phyloP scores from a whole-genome alignment of 306 rosid species.

The Vigna trinervia region DNA sequence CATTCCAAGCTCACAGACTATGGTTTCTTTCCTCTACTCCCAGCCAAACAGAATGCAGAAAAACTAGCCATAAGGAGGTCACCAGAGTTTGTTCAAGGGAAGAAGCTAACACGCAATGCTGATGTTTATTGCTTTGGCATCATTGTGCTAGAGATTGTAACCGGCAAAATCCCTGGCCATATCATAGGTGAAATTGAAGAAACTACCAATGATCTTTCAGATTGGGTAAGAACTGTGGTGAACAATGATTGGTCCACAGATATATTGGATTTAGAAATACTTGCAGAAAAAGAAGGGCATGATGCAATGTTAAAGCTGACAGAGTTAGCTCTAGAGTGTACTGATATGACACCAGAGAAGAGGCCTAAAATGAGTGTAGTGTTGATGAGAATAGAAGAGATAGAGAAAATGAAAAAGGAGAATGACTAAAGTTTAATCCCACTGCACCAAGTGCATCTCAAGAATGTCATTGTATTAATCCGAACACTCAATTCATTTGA shows the following conservation, averaged over 20 bases:
- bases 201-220: constrained; percentile 59
- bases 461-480: constrained; percentile 18
- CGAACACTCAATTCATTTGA: constrained; percentile 17
- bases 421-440: constrained; percentile 36
- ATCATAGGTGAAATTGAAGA: constrained; percentile 49
- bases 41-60: constrained; percentile 40
- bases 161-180: constrained; percentile 74
- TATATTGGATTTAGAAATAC: constrained; percentile 67
- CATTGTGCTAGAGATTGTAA: constrained; percentile 70
- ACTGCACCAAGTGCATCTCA: constrained; percentile 9
- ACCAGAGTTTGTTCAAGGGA: constrained; percentile 66
- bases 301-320: constrained; percentile 72
- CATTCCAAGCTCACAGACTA: constrained; percentile 65
- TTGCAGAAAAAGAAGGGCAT: constrained; percentile 64
- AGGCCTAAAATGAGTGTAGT: constrained; percentile 68
- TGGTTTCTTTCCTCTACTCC: constrained; percentile 63
- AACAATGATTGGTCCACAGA: constrained; percentile 81
- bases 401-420: constrained; percentile 51
- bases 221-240: constrained; percentile 75
- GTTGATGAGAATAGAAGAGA: constrained; percentile 59
- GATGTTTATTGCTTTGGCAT: constrained; percentile 79
- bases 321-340: constrained; percentile 71
- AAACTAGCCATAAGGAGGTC: constrained; percentile 59
- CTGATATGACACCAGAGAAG: constrained; percentile 58
- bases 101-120: constrained; percentile 62